Percentiles rank a stretch among this genome's conserved stretches.
Evolutionary conservation across 306 rosid genomes (phyloP).

Genomic region (Notholithocarpus densiflorus): DNA sequence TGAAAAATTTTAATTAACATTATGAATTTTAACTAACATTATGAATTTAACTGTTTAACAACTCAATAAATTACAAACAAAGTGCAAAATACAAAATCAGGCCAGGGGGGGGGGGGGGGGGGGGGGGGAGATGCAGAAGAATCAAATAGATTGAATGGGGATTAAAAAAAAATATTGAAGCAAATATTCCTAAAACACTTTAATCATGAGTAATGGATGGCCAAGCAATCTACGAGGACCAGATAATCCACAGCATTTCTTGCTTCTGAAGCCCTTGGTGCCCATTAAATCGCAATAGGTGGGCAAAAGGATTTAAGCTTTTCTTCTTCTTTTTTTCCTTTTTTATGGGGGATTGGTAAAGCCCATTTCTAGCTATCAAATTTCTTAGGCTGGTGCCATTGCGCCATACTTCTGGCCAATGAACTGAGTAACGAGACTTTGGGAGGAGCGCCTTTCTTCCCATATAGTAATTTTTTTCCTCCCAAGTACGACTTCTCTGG

Average conservation of each 20-base stretch:
- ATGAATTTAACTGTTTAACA: conserved; percentile 17
- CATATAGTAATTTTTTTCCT: conserved; percentile 78
- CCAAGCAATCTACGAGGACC: conserved; percentile 21
- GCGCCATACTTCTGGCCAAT: conserved; percentile 55
- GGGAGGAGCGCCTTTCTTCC: conserved; percentile 65
- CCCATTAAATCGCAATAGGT: conserved; percentile 26
- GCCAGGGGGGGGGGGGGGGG: background rate
- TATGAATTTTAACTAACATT: background rate
- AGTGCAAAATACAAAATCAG: conserved; percentile 37
- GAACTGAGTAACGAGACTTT: conserved; percentile 61
- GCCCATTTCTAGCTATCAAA: conserved; percentile 49
- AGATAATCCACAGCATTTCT: conserved; percentile 32
- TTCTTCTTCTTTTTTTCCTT: background rate
- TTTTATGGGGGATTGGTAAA: conserved; percentile 4
- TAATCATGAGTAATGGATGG: conserved; percentile 42
- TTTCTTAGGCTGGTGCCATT: conserved; percentile 74
- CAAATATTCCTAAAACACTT: conserved; percentile 34
- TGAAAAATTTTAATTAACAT: background rate
- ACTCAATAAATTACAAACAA: conserved; percentile 25
- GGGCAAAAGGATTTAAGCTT: conserved; percentile 19
- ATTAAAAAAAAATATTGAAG: conserved; percentile 26
- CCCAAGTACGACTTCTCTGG: conserved; percentile 84
- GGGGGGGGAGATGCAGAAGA: conserved; percentile 29
- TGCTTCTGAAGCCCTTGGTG: conserved; percentile 26
- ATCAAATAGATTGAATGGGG: conserved; percentile 48